Evolutionary conservation across 306 rosid genomes (phyloP), one percentile per base, ranked within the genome.

Genomic region (Erythrophleum fordii): DNA sequence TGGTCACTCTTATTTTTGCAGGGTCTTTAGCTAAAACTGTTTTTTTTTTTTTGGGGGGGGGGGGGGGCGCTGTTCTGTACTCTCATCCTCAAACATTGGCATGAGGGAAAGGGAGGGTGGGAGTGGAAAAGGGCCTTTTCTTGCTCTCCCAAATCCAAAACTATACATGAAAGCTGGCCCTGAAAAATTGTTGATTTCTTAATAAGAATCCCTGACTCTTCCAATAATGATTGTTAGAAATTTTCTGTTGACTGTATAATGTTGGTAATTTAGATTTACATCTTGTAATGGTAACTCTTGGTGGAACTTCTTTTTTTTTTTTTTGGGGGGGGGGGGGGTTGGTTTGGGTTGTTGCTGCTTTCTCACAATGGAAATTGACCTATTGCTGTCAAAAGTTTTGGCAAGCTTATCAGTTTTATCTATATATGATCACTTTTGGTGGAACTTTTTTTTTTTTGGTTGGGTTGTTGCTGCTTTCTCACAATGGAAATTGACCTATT

Each of bases 1-100:
- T 76, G n/a, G 53, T 53, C 77, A 22, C 66, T 37, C 59, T 37
- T 55, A 37, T 56, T 56, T 55, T 69, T 35, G 34, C 14, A 52
- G 35, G 23, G 26, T 31, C 18, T 29, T 69, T 46, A 13, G 25
- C 76, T 71, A 29, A 56, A 39, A 37, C 2, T 34, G 69, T n/a
- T n/a, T n/a, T n/a, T n/a, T n/a, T n/a, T n/a, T n/a, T n/a, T n/a
- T n/a, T n/a, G n/a, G n/a, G n/a, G n/a, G n/a, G n/a, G n/a, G n/a
- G n/a, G n/a, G n/a, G n/a, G n/a, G n/a, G n/a, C n/a, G n/a, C n/a
- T 45, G 22, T 5, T 45, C 56, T 13, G 58, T 45, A 17, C n/a
- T 31, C 18, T 62, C 11, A 23, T 69, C 22, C 42, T 26, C 56
- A 44, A 25, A 37, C n/a, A 22, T 1, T n/a, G 69, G 37, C 37